Evolutionary conservation across 345 rosid genomes (phyloP), one percentile per base, ranked within the genome.

Genomic region (Passiflora organensis): DNA sequence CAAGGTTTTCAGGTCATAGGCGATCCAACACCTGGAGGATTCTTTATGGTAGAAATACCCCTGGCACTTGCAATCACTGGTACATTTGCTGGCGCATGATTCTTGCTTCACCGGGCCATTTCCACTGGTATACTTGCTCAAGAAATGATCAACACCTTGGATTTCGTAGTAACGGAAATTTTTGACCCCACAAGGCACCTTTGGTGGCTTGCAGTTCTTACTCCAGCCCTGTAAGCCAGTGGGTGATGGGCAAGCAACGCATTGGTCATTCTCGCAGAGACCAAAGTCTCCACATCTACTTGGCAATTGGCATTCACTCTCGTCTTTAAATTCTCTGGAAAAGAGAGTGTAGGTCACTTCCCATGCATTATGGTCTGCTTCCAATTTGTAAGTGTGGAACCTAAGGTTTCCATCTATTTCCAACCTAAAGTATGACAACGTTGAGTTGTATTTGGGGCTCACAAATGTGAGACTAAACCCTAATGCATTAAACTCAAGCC

Each of bases 31-130:
- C 71, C 16, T 78, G 0, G 73, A 76, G 15, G 66, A 58, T 21
- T 76, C 71, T 41, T 56, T 68, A 22, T 69, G 70, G 60, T 78
- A 82, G 48, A 82, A 85, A n/a, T 79, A 80, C 1, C 91, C 86
- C 70, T 72, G 58, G 59, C 86, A 82, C 60, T 72, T 84, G 47
- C 91, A 85, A 64, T 80, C 82, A 1, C 43, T 51, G 2, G 66
- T 73, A 37, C 85, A 88, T 64, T 79, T 80, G 11, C 23, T 24
- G 12, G 17, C 53, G 15, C 53, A 48, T 0, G 22, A 25, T 11
- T 9, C 53, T 36, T 53, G 62, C 28, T 47, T 48, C 1, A 70
- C 56, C 6, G 74, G 34, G 3, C 34, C 70, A 8, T 63, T 64
- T 2, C 95, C 95, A 1, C 59, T 58, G 3, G 60, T 74, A 25